Conservation (phyloP, 129 eudicot genomes). For the carrot (Daucus carota) region DNA sequence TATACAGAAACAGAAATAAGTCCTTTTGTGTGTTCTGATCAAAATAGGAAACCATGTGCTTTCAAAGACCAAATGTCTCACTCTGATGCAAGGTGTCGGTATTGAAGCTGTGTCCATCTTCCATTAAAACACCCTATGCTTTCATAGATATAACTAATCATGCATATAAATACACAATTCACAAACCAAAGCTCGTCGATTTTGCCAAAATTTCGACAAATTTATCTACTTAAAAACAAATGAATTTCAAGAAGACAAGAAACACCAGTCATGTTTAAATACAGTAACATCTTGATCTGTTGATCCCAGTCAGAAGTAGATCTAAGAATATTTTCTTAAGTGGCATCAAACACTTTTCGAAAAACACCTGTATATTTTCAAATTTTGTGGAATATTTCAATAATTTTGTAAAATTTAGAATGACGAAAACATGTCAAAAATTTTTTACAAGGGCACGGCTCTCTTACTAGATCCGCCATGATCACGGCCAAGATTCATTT, state of each 20-base stretch:
- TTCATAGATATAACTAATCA: neutral
- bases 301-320: no score
- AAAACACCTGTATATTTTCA: no score
- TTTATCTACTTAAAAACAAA: neutral
- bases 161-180: neutral
- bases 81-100: neutral
- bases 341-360: no score
- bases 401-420: no score
- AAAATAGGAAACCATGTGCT: neutral
- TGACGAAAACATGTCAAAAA: no score
- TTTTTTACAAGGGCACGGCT: no score
- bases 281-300: neutral
- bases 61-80: neutral
- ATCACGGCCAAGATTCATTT: neutral
- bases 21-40: neutral
- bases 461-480: no score
- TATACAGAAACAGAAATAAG: neutral
- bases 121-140: neutral
- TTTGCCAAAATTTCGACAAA: neutral
- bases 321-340: no score
- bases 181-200: neutral
- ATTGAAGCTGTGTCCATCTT: neutral
- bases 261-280: neutral
- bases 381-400: no score
- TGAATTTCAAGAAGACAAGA: neutral